phyloP scores from a whole-genome alignment of 306 rosid genomes.

The Trifolium repens region DNA sequence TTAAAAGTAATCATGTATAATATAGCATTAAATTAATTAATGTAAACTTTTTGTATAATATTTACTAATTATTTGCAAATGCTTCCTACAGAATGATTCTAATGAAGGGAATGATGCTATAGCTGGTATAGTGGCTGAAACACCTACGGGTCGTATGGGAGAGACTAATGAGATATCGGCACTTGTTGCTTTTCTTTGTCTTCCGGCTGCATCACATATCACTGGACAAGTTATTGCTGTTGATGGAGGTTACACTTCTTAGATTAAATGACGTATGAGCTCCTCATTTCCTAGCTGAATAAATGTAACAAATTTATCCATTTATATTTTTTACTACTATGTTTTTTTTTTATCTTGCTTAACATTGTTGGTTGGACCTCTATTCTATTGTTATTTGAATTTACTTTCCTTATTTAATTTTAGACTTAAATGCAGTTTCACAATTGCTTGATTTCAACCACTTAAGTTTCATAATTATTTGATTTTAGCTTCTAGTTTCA shows the following conservation, averaged over 20 bases:
- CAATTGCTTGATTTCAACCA: no score
- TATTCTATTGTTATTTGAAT: no score
- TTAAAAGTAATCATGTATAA: no score
- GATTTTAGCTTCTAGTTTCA: no score
- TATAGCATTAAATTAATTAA: no score
- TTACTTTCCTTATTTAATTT: no score
- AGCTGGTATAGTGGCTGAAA: not conserved
- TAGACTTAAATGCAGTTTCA: no score
- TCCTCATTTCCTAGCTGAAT: not conserved
- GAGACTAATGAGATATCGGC: constrained; percentile 56
- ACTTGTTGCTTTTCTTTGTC: constrained; percentile 63
- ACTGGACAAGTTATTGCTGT: constrained; percentile 58
- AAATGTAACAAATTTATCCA: not conserved
- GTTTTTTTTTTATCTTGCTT: no score
- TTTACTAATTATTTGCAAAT: not conserved
- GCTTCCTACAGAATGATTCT: not conserved
- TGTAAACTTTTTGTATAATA: no score
- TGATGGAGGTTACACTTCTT: constrained; percentile 56
- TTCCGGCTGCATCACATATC: constrained; percentile 60
- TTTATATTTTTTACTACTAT: no score
- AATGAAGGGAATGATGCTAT: not conserved
- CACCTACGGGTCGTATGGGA: constrained; percentile 44
- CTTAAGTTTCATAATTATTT: no score
- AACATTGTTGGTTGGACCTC: no score
- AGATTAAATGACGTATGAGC: not conserved